Conservation (phyloP, 2,329 filamentous ascomycete species). For the Fusarium bulbicola region DNA sequence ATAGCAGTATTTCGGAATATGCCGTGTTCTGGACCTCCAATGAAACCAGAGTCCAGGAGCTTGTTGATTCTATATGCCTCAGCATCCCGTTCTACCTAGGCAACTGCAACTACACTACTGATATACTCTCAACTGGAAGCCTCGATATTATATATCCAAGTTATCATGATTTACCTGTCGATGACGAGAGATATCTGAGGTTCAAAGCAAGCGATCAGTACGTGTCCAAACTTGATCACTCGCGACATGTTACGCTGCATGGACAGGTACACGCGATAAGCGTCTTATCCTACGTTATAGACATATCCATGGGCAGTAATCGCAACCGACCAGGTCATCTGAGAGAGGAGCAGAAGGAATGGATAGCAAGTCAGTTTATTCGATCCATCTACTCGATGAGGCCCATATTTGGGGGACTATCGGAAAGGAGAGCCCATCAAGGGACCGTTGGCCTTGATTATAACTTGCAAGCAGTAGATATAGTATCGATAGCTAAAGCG, state of each 20-base stretch:
- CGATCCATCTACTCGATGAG: slow-evolving; percentile 3
- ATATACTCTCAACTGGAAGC: background rate
- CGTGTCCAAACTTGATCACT: slow-evolving; percentile 15
- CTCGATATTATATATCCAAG: background rate
- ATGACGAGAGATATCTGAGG: background rate
- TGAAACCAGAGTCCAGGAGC: background rate
- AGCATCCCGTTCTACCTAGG: slow-evolving; percentile 35
- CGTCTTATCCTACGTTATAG: background rate
- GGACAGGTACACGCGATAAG: slow-evolving; percentile 10
- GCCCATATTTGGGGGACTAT: background rate
- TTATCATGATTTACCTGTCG: slow-evolving; percentile 7
- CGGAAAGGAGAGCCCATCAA: background rate
- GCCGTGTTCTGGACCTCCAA: background rate
- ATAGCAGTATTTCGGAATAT: fast-evolving
- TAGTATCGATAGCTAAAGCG: background rate
- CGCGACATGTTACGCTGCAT: slow-evolving; percentile 10
- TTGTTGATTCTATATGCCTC: slow-evolving; percentile 11
- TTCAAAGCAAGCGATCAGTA: background rate
- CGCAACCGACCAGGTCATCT: background rate
- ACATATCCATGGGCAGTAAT: background rate
- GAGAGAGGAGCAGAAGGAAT: background rate
- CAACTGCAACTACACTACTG: background rate
- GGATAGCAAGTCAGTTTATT: slow-evolving; percentile 11
- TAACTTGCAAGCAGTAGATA: background rate
- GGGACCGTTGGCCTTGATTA: background rate